Evolutionary conservation across 2,329 filamentous ascomycete genomes (phyloP).

Genomic region (Aspergillus luchuensis): DNA sequence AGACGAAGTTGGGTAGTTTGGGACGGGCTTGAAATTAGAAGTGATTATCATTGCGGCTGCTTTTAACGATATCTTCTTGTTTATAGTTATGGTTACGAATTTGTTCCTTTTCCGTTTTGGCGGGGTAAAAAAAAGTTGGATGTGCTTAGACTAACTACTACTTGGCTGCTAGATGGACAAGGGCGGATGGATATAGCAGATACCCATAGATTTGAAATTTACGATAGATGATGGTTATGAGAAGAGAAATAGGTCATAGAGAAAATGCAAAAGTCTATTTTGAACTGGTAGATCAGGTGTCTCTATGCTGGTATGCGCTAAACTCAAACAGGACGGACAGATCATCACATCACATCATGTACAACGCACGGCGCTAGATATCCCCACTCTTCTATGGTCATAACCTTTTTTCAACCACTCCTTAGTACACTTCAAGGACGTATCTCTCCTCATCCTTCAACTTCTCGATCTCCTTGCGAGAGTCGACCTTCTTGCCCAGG

Average conservation of each 20-base stretch:
- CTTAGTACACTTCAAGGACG: slow-evolving; percentile 93
- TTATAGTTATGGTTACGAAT: neutral
- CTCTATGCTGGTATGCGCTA: slow-evolving; percentile 3
- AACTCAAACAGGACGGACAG: slow-evolving; percentile 1
- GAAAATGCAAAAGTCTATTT: neutral
- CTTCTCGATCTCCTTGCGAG: slow-evolving; percentile 89
- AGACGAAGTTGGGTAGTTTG: slow-evolving; percentile 55
- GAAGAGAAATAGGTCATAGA: neutral
- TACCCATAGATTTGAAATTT: slow-evolving; percentile 18
- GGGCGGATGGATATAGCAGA: slow-evolving; percentile 14
- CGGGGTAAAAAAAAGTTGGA: neutral
- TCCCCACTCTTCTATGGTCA: neutral
- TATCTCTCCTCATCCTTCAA: slow-evolving; percentile 94
- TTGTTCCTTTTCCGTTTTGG: neutral
- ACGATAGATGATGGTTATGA: slow-evolving; percentile 5
- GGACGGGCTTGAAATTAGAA: slow-evolving; percentile 25
- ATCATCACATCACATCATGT: slow-evolving; percentile 3
- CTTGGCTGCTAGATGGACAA: neutral
- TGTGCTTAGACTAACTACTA: neutral
- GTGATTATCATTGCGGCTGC: neutral
- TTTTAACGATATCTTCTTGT: slow-evolving; percentile 5
- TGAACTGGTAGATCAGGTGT: neutral
- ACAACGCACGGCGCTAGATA: neutral
- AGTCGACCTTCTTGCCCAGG: slow-evolving; percentile 74
- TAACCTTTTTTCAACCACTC: neutral